phyloP scores from a whole-genome alignment of 2,329 filamentous ascomycete species.

The Hypomyces perniciosus region DNA sequence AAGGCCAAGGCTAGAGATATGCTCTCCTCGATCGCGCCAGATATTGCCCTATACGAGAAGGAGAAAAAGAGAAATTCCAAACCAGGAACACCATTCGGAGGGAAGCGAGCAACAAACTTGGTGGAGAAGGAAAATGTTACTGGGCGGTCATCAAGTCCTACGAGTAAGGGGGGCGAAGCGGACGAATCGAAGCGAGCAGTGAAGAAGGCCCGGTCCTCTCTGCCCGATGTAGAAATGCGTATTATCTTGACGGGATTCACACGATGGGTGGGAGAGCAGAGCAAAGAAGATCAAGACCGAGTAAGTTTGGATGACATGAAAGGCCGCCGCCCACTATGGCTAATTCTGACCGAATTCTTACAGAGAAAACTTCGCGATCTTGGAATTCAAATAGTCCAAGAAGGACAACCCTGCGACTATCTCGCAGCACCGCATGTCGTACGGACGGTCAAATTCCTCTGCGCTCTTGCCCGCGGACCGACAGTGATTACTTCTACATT shows the following conservation, averaged over 20 bases:
- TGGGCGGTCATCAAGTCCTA: slow-evolving; percentile 34
- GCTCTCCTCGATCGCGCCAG: slow-evolving; percentile 70
- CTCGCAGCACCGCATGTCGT: slow-evolving; percentile 82
- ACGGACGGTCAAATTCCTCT: slow-evolving; percentile 89
- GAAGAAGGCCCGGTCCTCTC: slow-evolving; percentile 56
- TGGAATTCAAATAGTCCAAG: slow-evolving; percentile 73
- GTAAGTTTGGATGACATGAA: slow-evolving; percentile 44
- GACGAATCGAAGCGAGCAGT: slow-evolving; percentile 44
- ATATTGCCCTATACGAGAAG: slow-evolving; percentile 87
- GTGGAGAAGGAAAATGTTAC: slow-evolving; percentile 45
- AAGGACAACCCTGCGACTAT: slow-evolving; percentile 72
- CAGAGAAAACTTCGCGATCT: slow-evolving; percentile 76
- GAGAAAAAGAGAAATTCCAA: slow-evolving; percentile 71
- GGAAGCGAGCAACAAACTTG: slow-evolving; percentile 54
- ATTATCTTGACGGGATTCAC: slow-evolving; percentile 80
- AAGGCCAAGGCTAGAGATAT: slow-evolving; percentile 77
- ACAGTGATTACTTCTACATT: slow-evolving; percentile 71
- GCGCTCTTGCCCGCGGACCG: slow-evolving; percentile 75
- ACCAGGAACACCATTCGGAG: slow-evolving; percentile 50
- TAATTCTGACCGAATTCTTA: slow-evolving; percentile 12
- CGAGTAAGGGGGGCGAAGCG: slow-evolving; percentile 34
- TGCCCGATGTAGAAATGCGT: slow-evolving; percentile 62
- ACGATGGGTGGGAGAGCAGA: slow-evolving; percentile 68
- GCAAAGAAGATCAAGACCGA: slow-evolving; percentile 73
- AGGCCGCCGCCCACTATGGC: slow-evolving; percentile 10